Base-by-base conservation (phyloP, 2,329 filamentous ascomycete genomes). In the Mollisiaceae sp. region DNA sequence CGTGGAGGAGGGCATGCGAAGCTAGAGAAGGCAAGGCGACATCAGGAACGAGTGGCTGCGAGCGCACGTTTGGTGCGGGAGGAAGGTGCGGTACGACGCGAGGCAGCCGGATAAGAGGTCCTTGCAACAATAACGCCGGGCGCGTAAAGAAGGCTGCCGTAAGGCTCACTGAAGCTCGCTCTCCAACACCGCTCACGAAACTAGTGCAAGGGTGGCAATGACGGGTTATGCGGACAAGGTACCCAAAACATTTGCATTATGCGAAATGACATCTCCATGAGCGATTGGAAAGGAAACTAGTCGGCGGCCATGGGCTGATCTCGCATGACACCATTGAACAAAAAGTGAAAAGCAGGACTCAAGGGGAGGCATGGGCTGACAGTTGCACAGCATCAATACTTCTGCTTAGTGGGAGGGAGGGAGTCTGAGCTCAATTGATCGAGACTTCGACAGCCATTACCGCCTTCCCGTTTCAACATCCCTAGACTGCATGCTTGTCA, bases 71-170 rank as follows among this genome's bases (percentile, higher is more conserved):
- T 64, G 47, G 63, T 9, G 69, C 67, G 71, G 70, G 67, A 71
- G 69, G 65, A 68, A 72, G 69, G 70, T 69, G 72, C 72, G 71
- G 68, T 70, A 69, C 70, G 69, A 72, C 66, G 73, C 72, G 71
- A 75, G 67, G 69, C 65, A 67, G 64, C 70, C 71, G 68, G 65
- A 65, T 68, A 70, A 66, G 66, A 59, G 60, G 66, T 60, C 66
- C 67, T 59, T 68, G 69, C 63, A 59, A 50, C 41, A 68, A 72
- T 71, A 71, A 64, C 69, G 70, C 74, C 74, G 74, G 74, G 75
- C 75, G 75, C 75, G 71, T 76, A 76, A 71, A 74, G 69, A 70
- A 70, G 66, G 72, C 71, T 68, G 67, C 69, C 69, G 72, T 75
- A 75, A 70, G 75, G 75, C 69, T 72, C 61, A 63, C 66, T 68